These are phyloP conservation scores for Geotrichum reessii DNA, from an alignment of 1,139 yeast species.

Conservation along the genomic window DNA sequence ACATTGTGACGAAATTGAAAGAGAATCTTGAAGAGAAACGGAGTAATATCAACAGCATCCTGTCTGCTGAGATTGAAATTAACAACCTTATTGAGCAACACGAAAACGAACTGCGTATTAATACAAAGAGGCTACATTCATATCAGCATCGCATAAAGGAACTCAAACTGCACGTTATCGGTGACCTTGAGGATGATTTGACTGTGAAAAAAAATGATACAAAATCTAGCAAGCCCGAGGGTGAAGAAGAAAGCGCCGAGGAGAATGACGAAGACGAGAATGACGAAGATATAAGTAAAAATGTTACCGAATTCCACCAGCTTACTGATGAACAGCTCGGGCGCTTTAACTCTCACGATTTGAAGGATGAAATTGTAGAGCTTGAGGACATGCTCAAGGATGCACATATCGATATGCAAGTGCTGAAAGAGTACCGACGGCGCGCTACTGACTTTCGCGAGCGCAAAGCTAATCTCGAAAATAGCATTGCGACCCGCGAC, in stretches of 20 bases:
- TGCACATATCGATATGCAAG: conserved; percentile 64
- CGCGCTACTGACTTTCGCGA: conserved; percentile 59
- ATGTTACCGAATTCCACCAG: conserved; percentile 25
- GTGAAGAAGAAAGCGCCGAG: conserved; percentile 14
- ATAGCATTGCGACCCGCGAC: conserved; percentile 64
- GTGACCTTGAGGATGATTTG: conserved; percentile 24
- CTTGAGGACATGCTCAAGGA: conserved; percentile 54
- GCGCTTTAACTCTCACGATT: conserved; percentile 44
- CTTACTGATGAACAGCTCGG: conserved; percentile 51
- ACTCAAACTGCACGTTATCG: conserved; percentile 29
- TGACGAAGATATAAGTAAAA: conserved; percentile 19
- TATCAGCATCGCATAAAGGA: conserved; percentile 30
- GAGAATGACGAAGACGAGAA: conserved; percentile 19
- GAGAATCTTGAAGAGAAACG: conserved; percentile 48
- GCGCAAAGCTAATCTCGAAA: conserved; percentile 61
- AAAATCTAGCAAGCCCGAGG: conserved; percentile 16
- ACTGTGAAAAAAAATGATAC: conserved; percentile 11
- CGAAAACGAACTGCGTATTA: conserved; percentile 42
- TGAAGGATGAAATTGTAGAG: conserved; percentile 50
- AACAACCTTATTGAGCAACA: conserved; percentile 60
- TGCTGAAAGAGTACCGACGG: conserved; percentile 68
- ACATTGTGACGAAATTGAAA: conserved; percentile 40
- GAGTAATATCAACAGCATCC: conserved; percentile 52
- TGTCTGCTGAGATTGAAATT: conserved; percentile 66
- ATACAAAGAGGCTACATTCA: conserved; percentile 39